A percentile compares a stretch with the other conserved stretches of the same genome.
These are phyloP conservation scores for Serendipita sp. DNA, from an alignment of 768 basidiomycete species.

Conservation along the genomic window DNA sequence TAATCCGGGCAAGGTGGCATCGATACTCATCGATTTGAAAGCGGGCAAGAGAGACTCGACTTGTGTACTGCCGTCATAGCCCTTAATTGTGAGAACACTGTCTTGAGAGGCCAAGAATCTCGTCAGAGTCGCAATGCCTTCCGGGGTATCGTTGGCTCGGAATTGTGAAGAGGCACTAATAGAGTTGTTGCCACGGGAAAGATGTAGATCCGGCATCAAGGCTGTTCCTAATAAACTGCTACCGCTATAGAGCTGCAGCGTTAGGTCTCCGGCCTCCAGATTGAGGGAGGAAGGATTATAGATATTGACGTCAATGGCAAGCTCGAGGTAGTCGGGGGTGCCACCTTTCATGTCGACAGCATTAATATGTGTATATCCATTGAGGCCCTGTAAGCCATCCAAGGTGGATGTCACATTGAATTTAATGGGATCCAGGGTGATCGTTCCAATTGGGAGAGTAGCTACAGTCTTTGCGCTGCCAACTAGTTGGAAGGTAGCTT, in stretches of 20 bases:
- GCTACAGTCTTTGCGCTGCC: slow-evolving; percentile 46
- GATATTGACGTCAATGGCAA: slow-evolving; percentile 46
- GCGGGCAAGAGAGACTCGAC: slow-evolving; percentile 42
- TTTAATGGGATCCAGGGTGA: slow-evolving; percentile 54
- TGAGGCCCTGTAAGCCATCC: slow-evolving; percentile 43
- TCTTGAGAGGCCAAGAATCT: slow-evolving; percentile 51
- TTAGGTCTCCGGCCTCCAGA: slow-evolving; percentile 43
- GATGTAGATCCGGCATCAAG: slow-evolving; percentile 40
- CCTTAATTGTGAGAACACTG: slow-evolving; percentile 34
- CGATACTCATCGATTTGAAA: slow-evolving; percentile 41
- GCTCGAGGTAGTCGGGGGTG: slow-evolving; percentile 36
- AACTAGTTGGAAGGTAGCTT: slow-evolving; percentile 35
- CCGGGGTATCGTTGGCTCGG: slow-evolving; percentile 42
- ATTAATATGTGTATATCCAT: slow-evolving; percentile 37
- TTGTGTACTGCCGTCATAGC: slow-evolving; percentile 43
- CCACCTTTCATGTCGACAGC: slow-evolving; percentile 54
- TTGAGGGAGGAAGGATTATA: slow-evolving; percentile 53
- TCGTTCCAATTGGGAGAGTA: slow-evolving; percentile 43
- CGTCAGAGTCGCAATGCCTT: slow-evolving; percentile 45
- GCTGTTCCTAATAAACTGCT: slow-evolving; percentile 41
- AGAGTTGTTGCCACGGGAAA: slow-evolving; percentile 45
- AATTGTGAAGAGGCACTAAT: slow-evolving; percentile 23
- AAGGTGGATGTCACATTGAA: slow-evolving; percentile 51
- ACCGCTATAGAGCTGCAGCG: slow-evolving; percentile 38
- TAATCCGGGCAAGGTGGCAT: slow-evolving; percentile 42